Evolutionary conservation across 2,329 filamentous ascomycete genomes (phyloP), one percentile per base, ranked within the genome.

Genomic region (Stachybotrys chartarum): DNA sequence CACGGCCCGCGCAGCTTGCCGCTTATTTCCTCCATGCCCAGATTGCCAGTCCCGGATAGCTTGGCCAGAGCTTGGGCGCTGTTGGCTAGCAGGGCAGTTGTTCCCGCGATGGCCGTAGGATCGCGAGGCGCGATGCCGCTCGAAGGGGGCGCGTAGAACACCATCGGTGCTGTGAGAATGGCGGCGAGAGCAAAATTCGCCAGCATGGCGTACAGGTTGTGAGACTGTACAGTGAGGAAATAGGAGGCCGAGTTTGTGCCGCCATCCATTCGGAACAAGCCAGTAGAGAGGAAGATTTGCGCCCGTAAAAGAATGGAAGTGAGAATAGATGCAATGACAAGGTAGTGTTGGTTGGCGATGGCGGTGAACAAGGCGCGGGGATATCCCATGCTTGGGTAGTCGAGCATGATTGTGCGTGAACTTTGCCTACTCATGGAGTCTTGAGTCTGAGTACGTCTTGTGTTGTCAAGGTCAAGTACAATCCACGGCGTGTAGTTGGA

Each of bases 401-500:
- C 65, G 17, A 67, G 62, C 7, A 67, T 51, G 31, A 67, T 56
- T 7, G 65, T 65, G 18, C 65, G 60, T 7, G 59, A 61, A 24
- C 62, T 62, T 52, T 66, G 64, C 24, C 65, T 66, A 17, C 64
- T 61, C n/a, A 61, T 60, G 16, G 64, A 64, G 39, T 66, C 64
- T 6, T 63, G 58, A 5, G 61, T 63, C n/a, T 60, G 62, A 11
- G 54, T 55, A 1, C 64, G 64, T 52, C 59, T 57, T 12, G 55
- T 53, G 30, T 66, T 56, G 55, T 52, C 50, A 11, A 52, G 18
- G 17, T 52, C 50, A 24, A 67, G 65, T 31, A 64, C 55, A 30
- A 67, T 67, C 65, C 65, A 67, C 3, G 65, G 65, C 51, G 55
- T 66, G 39, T 65, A 67, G 5, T 64, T 59, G 30, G 64, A 48